Percentiles rank a stretch among this genome's conserved stretches.
phyloP scores from a whole-genome alignment of 495 filamentous ascomycete species.

The Penicillium bialowiezense region DNA sequence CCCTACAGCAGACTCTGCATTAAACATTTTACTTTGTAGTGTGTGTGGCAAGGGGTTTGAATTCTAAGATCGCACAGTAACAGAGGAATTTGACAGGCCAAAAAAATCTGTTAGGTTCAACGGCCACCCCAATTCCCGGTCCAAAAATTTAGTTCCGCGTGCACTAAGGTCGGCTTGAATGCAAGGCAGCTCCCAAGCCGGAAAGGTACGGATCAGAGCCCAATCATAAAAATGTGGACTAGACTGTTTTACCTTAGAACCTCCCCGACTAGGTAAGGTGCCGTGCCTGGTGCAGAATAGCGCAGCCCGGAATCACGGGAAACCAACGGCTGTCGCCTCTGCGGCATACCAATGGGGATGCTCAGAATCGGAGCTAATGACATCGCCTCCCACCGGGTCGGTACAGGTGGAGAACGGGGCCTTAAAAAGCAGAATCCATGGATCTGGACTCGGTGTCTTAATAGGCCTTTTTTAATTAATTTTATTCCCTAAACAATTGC shows the following conservation, averaged over 20 bases:
- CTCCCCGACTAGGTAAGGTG: conserved; percentile 1
- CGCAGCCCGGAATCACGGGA: conserved; percentile 13
- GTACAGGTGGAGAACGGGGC: conserved; percentile 20
- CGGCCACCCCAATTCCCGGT: conserved; percentile 1
- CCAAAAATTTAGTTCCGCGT: background rate
- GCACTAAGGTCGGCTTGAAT: background rate
- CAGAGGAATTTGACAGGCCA: background rate
- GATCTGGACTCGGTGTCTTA: conserved; percentile 6
- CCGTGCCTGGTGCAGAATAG: background rate
- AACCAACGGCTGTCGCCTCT: conserved; percentile 21
- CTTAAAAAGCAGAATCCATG: conserved; percentile 7
- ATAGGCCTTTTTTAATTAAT: no score
- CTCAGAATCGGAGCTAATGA: conserved; percentile 3
- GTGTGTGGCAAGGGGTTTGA: background rate
- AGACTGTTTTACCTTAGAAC: conserved; percentile 4
- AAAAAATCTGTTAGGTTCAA: background rate
- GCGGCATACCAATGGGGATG: background rate
- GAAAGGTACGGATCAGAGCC: background rate
- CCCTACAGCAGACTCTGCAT: no score
- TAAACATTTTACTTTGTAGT: no score
- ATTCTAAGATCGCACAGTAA: no score
- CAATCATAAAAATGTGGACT: background rate
- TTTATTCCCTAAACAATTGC: no score
- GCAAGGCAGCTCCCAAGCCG: background rate
- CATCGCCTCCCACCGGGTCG: conserved; percentile 10